phyloP scores from a whole-genome alignment of 306 rosid species.

The Malus asiatica region DNA sequence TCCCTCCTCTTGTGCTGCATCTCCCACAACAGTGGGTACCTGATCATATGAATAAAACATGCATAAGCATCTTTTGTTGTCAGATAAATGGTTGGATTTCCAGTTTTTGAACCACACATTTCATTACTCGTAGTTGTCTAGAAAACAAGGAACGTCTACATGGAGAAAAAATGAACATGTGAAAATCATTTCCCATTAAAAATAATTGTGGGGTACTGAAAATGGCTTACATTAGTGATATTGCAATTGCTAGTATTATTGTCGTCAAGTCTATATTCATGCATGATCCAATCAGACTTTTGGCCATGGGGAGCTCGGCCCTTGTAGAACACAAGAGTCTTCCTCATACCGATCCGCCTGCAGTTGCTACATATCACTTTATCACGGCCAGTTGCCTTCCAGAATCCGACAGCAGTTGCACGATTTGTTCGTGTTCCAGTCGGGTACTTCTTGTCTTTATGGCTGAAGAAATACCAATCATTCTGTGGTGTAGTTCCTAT shows the following conservation, averaged over 20 bases:
- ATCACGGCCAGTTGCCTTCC: background rate
- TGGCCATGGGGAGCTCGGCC: slow-evolving; percentile 97
- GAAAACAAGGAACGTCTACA: background rate
- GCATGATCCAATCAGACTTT: slow-evolving; percentile 97
- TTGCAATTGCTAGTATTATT: slow-evolving; percentile 21
- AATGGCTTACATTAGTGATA: slow-evolving; percentile 40
- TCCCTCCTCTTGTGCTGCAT: slow-evolving; percentile 65
- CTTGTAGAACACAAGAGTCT: slow-evolving; percentile 87
- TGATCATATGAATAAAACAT: background rate
- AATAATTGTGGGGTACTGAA: background rate
- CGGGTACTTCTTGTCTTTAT: background rate
- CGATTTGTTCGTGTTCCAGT: background rate
- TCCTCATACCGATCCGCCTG: slow-evolving; percentile 83
- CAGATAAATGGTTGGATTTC: background rate
- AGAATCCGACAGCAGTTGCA: background rate
- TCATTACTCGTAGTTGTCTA: background rate
- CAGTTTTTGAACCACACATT: background rate
- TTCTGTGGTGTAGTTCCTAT: slow-evolving; percentile 74
- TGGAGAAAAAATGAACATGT: background rate
- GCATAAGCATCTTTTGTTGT: background rate
- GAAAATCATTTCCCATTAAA: background rate
- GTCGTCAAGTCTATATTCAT: slow-evolving; percentile 84
- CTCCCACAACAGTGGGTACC: slow-evolving; percentile 52
- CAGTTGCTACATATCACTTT: slow-evolving; percentile 53
- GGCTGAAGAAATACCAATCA: background rate